Percentiles rank a stretch among this genome's conserved stretches.
These are phyloP conservation scores for Alternaria angustiovoidea DNA, from an alignment of 2,329 filamentous ascomycete genomes.

Conservation along the genomic window DNA sequence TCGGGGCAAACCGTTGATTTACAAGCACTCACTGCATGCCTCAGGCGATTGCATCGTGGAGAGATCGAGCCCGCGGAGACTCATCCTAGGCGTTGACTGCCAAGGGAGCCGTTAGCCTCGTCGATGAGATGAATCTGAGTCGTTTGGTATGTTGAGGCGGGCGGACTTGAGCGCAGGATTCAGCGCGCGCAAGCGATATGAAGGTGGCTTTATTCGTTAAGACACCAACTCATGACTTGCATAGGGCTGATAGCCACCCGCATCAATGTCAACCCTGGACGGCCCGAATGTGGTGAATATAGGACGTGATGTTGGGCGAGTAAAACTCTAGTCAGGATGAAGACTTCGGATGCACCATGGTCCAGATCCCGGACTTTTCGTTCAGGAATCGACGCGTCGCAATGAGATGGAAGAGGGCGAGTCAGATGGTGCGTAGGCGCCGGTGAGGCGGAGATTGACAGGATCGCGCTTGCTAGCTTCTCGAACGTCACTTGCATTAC, in stretches of 20 bases:
- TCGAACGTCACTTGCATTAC: background rate
- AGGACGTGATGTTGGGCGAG: background rate
- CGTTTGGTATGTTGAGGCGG: background rate
- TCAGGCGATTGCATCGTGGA: background rate
- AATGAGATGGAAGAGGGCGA: background rate
- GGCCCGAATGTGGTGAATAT: slow-evolving; percentile 2
- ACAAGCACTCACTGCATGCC: background rate
- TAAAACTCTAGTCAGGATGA: background rate
- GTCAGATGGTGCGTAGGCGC: background rate
- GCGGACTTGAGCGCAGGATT: background rate
- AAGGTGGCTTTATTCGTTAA: background rate
- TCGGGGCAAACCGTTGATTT: background rate
- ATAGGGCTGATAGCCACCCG: slow-evolving; percentile 3
- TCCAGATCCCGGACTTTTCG: background rate
- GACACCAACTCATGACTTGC: slow-evolving; percentile 1
- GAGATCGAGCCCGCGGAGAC: background rate
- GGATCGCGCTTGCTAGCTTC: background rate
- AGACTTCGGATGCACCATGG: background rate
- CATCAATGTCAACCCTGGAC: background rate
- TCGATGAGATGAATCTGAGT: background rate
- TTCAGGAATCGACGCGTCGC: background rate
- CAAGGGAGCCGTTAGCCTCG: background rate
- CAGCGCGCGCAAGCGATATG: background rate
- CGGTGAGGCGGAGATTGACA: background rate
- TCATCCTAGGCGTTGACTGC: background rate